These are phyloP conservation scores for Dioszegia hungarica DNA, from an alignment of 768 basidiomycete genomes.

Conservation along the genomic window DNA sequence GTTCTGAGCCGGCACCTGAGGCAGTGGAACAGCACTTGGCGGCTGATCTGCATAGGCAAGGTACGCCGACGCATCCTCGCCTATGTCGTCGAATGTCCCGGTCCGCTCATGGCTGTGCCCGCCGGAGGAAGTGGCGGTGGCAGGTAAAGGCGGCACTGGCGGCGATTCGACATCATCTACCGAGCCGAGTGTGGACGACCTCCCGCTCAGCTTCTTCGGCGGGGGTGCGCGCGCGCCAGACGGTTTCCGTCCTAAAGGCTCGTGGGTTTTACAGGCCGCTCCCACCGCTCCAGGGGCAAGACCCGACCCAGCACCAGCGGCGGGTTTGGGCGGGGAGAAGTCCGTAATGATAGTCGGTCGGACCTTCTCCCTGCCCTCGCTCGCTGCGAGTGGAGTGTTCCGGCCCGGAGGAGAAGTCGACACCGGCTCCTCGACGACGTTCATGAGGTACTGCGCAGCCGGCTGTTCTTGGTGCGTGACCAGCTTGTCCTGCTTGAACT, in stretches of 20 bases:
- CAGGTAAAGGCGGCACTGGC: conserved; percentile 7
- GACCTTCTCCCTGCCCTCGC: neutral
- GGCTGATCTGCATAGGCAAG: conserved; percentile 37
- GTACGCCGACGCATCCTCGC: conserved; percentile 39
- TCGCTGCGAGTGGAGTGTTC: too few relatives aligned
- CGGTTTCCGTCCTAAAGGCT: conserved; percentile 42
- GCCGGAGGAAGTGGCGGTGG: conserved; percentile 34
- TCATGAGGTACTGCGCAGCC: conserved; percentile 41
- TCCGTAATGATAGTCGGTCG: conserved; percentile 28
- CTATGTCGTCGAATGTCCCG: conserved; percentile 17
- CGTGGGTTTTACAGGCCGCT: neutral
- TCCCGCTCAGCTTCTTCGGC: conserved; percentile 25
- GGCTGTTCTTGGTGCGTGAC: conserved; percentile 35
- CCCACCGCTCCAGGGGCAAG: neutral
- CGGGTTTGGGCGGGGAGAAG: conserved; percentile 1
- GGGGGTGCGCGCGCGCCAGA: conserved; percentile 47
- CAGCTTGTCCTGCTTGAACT: conserved; percentile 5
- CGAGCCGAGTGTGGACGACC: neutral
- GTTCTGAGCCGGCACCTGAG: conserved; percentile 17
- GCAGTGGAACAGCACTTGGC: conserved; percentile 24
- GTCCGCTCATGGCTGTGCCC: conserved; percentile 47
- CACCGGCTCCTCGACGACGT: conserved; percentile 33
- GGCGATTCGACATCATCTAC: conserved; percentile 44
- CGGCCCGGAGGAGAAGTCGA: neutral
- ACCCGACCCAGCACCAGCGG: neutral